Conservation (phyloP, 768 basidiomycete species). For the Auriculariales sp. region DNA sequence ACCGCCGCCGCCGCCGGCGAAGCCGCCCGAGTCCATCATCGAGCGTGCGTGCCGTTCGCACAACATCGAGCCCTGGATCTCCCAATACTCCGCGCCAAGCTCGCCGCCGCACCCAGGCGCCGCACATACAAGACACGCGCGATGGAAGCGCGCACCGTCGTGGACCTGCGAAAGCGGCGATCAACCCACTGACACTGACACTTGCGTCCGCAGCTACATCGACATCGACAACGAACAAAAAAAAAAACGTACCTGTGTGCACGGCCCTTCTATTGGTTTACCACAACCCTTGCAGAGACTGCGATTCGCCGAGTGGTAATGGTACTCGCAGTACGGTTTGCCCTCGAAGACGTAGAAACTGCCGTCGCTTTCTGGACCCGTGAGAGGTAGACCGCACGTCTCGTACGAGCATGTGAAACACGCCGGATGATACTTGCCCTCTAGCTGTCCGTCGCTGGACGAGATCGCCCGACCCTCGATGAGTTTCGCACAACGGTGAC, state of each 20-base stretch:
- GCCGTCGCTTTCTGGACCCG: slow-evolving; percentile 86
- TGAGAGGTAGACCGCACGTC: slow-evolving; percentile 50
- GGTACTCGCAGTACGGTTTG: slow-evolving; percentile 80
- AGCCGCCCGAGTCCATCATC: neutral
- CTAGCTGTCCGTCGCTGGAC: slow-evolving; percentile 82
- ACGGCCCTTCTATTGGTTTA: slow-evolving; percentile 86
- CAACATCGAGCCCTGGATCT: slow-evolving; percentile 70
- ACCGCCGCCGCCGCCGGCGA: too few species aligned
- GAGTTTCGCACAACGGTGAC: slow-evolving; percentile 70
- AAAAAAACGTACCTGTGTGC: too few species aligned
- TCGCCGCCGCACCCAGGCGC: slow-evolving; percentile 30
- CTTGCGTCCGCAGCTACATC: too few species aligned
- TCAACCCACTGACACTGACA: too few species aligned
- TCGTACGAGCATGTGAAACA: slow-evolving; percentile 80
- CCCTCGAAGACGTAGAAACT: slow-evolving; percentile 86
- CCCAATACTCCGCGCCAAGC: slow-evolving; percentile 70
- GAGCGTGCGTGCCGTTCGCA: slow-evolving; percentile 63
- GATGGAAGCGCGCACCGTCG: slow-evolving; percentile 68
- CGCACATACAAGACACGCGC: slow-evolving; percentile 73
- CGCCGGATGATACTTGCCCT: slow-evolving; percentile 85
- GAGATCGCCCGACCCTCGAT: slow-evolving; percentile 90
- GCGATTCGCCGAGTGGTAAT: slow-evolving; percentile 85
- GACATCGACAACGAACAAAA: too few species aligned
- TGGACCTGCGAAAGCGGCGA: too few species aligned
- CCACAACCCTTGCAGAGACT: slow-evolving; percentile 74